Evolutionary conservation across 495 filamentous ascomycete genomes (phyloP).

Genomic region (Penicillium cinerascens): DNA sequence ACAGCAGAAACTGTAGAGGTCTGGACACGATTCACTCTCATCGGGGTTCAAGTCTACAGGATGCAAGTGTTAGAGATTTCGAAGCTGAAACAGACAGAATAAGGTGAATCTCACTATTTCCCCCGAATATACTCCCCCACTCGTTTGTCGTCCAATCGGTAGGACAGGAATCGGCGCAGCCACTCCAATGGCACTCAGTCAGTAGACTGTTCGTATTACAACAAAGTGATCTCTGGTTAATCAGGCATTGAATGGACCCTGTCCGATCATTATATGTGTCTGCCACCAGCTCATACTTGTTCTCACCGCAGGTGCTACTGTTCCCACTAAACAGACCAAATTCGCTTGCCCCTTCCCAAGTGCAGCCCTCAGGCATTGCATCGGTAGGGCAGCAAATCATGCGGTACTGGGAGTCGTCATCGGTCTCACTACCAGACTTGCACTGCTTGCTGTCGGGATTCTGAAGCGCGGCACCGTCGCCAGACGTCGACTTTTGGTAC

Average conservation of each 20-base stretch:
- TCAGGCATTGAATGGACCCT: not conserved
- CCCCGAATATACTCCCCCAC: too few relatives aligned
- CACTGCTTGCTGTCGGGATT: not conserved
- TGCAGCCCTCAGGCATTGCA: not conserved
- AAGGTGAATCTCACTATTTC: too few relatives aligned
- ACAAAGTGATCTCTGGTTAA: not conserved
- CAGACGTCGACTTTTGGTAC: too few relatives aligned
- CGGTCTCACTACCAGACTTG: not conserved
- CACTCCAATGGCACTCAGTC: not conserved
- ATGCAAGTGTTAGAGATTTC: too few relatives aligned
- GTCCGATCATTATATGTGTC: not conserved
- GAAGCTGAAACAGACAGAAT: too few relatives aligned
- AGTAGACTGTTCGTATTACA: not conserved
- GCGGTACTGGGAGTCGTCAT: not conserved
- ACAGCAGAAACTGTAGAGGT: too few relatives aligned
- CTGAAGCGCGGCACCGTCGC: too few relatives aligned
- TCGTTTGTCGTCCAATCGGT: not conserved
- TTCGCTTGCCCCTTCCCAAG: not conserved
- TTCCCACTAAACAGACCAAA: not conserved
- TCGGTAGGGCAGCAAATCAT: constrained; percentile 2
- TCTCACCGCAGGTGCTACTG: not conserved
- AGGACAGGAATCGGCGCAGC: not conserved
- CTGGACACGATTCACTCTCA: too few relatives aligned
- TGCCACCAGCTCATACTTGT: not conserved
- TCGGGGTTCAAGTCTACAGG: too few relatives aligned